A percentile compares a stretch with the other conserved stretches of the same genome.
These are phyloP conservation scores for Croton setiger DNA, from an alignment of 441 rosid genomes.

Conservation along the genomic window DNA sequence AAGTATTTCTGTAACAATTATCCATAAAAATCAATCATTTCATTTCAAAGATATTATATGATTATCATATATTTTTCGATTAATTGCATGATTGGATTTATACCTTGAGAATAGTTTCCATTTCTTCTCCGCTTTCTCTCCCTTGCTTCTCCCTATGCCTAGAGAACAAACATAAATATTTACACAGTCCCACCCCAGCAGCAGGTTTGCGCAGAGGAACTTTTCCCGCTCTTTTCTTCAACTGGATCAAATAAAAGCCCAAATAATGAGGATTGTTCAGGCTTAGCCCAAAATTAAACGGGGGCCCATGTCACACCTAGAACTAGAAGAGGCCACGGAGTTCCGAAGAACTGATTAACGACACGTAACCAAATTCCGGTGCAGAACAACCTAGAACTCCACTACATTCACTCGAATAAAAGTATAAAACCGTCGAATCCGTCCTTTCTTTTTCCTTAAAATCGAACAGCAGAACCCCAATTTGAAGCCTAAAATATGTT, in stretches of 20 bases:
- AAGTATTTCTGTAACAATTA: slow-evolving; percentile 32
- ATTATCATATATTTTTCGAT: not conserved
- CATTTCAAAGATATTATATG: not conserved
- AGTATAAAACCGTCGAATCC: no score
- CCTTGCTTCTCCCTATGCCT: not conserved
- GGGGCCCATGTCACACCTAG: no score
- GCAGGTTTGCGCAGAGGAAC: not conserved
- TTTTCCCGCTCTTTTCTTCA: not conserved
- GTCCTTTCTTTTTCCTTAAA: not conserved
- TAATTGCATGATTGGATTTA: not conserved
- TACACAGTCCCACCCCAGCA: not conserved
- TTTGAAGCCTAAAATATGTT: slow-evolving; percentile 33
- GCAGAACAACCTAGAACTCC: no score
- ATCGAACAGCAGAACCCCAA: not conserved
- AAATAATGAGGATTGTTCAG: no score
- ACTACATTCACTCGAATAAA: no score
- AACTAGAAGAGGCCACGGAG: no score
- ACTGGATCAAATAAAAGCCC: no score
- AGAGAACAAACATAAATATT: not conserved
- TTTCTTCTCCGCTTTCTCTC: slow-evolving; percentile 6
- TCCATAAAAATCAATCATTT: not conserved
- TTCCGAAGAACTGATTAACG: no score
- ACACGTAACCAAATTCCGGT: no score
- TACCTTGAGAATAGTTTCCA: slow-evolving; percentile 31
- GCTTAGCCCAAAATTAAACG: no score